Evolutionary conservation across 2,329 filamentous ascomycete species (phyloP), one percentile per base, ranked within the genome.

Genomic region (Aspergillus carbonarius): DNA sequence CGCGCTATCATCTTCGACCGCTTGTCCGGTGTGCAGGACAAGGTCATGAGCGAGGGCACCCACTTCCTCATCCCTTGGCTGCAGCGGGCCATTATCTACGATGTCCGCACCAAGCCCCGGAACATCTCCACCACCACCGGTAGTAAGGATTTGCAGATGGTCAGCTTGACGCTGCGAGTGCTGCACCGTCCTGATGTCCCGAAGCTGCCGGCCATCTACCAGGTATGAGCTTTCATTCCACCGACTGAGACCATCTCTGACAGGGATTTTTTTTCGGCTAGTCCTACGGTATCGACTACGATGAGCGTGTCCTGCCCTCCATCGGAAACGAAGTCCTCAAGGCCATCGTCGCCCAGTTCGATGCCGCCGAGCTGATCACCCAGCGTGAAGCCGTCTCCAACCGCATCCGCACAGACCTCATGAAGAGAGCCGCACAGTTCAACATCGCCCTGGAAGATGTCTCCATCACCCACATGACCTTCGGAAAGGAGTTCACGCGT

Each of bases 251-350:
- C 18, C 25, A 20, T 18, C 27, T 32, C 58, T 60, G 37, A 57
- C 30, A 35, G 10, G 15, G 4, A 23, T 4, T 37, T 10, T 42
- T 5, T 18, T 1, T 1, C 13, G n/a, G n/a, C 20, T 56, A 98
- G 93, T 95, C 92, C 74, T 93, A 99, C 76, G 95, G 95, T 73
- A 90, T 88, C 81, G 95, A 99, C 78, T 99, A 99, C 83, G 95
- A 99, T 77, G 95, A 99, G 85, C 87, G 95, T 78, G 95, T 99
- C 59, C 89, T 99, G 70, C 95, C 95, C 50, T 97, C 93, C 66
- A 99, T 99, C 79, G 95, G 96, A 71, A 99, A 99, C 82, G 95
- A 99, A 86, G 95, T 99, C 69, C 88, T 99, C 74, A 99, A 99
- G 83, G 87, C 93, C 71, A 97, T 99, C 70, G 95, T 99, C 58